Percentiles rank a stretch among this genome's conserved stretches.
phyloP scores from a whole-genome alignment of 108 stramenopile genomes.

The Cylindrotheca closterium region DNA sequence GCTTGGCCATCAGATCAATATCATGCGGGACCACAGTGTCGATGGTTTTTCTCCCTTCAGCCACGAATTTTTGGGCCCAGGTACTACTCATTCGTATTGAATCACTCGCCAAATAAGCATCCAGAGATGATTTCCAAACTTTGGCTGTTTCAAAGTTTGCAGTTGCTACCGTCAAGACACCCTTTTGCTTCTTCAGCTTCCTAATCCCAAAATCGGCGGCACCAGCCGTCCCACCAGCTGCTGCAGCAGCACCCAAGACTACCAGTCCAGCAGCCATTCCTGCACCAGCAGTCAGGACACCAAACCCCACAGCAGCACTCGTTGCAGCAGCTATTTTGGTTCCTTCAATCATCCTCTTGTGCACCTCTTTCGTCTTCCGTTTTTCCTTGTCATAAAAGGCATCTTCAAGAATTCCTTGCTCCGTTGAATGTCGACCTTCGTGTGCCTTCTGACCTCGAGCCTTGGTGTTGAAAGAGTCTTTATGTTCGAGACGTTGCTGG shows the following conservation, averaged over 20 bases:
- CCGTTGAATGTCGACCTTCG: constrained; percentile 19
- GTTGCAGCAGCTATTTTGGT: constrained; percentile 74
- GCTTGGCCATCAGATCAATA: constrained; percentile 2
- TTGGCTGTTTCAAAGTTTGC: constrained; percentile 54
- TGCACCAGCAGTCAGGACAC: constrained; percentile 79
- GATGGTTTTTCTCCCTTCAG: constrained; percentile 40
- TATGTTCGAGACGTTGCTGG: no score
- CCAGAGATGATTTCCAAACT: constrained; percentile 59
- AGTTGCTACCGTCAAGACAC: constrained; percentile 54
- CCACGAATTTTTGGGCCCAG: constrained; percentile 50
- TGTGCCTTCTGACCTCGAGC: constrained; percentile 6
- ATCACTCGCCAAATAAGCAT: constrained; percentile 40
- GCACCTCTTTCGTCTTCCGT: constrained; percentile 28
- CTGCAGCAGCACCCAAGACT: constrained; percentile 70
- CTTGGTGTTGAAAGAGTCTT: constrained; percentile 2
- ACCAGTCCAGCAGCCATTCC: constrained; percentile 78
- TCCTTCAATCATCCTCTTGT: constrained; percentile 55
- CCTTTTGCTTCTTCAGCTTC: constrained; percentile 42
- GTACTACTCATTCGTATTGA: constrained; percentile 32
- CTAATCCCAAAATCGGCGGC: constrained; percentile 51
- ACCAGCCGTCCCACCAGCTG: constrained; percentile 79
- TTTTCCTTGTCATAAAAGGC: constrained; percentile 32
- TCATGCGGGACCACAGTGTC: constrained; percentile 27
- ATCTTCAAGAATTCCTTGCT: constrained; percentile 34
- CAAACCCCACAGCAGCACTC: constrained; percentile 70